phyloP scores from a whole-genome alignment of 371 early-diverging fungal genomes.

The Mortierella sp. region DNA sequence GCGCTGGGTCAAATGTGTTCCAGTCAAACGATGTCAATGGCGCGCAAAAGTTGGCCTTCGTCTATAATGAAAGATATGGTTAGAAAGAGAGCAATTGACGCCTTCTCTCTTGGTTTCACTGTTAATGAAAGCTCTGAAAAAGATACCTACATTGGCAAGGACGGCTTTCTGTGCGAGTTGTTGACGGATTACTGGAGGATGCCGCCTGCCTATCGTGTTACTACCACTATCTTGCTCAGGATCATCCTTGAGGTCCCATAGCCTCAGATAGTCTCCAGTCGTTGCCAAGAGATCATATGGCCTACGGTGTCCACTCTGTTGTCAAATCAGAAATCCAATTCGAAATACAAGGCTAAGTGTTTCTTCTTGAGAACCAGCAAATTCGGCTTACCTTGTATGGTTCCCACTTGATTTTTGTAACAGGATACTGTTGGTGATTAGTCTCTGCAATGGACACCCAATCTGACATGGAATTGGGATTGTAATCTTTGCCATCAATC shows the following conservation, averaged over 20 bases:
- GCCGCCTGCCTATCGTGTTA: conserved; percentile 61
- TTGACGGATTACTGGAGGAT: conserved; percentile 54
- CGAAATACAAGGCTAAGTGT: neutral
- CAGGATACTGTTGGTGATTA: conserved; percentile 85
- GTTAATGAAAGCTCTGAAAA: neutral
- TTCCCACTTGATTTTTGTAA: conserved; percentile 92
- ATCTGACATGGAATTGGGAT: conserved; percentile 62
- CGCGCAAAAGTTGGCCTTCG: conserved; percentile 81
- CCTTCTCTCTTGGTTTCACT: neutral
- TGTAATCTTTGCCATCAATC: conserved; percentile 51
- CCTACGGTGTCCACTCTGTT: conserved; percentile 59
- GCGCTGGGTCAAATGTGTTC: conserved; percentile 87
- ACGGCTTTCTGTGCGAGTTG: conserved; percentile 64
- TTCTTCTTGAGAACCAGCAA: neutral
- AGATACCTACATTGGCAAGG: conserved; percentile 68
- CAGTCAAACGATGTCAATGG: conserved; percentile 98
- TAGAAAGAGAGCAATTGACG: conserved; percentile 4
- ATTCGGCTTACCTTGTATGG: conserved; percentile 73
- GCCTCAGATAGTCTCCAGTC: conserved; percentile 86
- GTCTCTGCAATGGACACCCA: conserved; percentile 83
- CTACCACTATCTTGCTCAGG: conserved; percentile 43
- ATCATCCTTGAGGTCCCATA: conserved; percentile 89
- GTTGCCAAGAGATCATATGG: conserved; percentile 86
- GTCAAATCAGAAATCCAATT: conserved; percentile 2
- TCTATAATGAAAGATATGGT: conserved; percentile 29